Conservation (phyloP, 495 filamentous ascomycete genomes). For the Thermochaetoides thermophila region DNA sequence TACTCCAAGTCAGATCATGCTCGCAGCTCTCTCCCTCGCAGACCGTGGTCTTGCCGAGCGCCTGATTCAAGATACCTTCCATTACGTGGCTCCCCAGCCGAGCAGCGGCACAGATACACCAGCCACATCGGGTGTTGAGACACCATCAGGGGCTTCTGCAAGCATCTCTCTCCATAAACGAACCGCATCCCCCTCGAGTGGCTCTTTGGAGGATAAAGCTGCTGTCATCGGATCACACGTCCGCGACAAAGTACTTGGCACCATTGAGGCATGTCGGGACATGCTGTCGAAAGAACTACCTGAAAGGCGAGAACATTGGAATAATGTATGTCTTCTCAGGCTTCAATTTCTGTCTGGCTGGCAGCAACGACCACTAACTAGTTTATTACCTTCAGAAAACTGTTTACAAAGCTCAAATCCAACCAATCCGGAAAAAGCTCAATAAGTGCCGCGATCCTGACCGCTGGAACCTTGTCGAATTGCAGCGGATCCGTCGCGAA, state of each 20-base stretch:
- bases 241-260: slow-evolving; percentile 30
- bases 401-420: slow-evolving; percentile 26
- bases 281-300: slow-evolving; percentile 36
- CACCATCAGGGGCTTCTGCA: not conserved
- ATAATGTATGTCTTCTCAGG: slow-evolving; percentile 15
- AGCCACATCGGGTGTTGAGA: slow-evolving; percentile 1
- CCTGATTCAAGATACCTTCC: slow-evolving; percentile 61
- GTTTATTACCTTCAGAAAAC: too few relatives aligned
- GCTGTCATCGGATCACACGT: slow-evolving; percentile 17
- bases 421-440: slow-evolving; percentile 55
- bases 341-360: too few relatives aligned
- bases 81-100: slow-evolving; percentile 7
- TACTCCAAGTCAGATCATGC: slow-evolving; percentile 86
- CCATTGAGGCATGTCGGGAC: slow-evolving; percentile 34
- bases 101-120: slow-evolving; percentile 13
- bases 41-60: slow-evolving; percentile 58
- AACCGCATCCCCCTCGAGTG: not conserved
- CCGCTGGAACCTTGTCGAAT: slow-evolving; percentile 43
- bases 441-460: slow-evolving; percentile 65
- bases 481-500: slow-evolving; percentile 36
- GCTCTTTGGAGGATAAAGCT: slow-evolving; percentile 11
- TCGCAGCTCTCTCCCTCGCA: slow-evolving; percentile 59
- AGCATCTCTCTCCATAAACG: too few relatives aligned
- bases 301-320: slow-evolving; percentile 27
- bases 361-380: too few relatives aligned